Evolutionary conservation across 371 early-diverging fungal species (phyloP), one percentile per base, ranked within the genome.

Genomic region (Syncephalastrum racemosum): DNA sequence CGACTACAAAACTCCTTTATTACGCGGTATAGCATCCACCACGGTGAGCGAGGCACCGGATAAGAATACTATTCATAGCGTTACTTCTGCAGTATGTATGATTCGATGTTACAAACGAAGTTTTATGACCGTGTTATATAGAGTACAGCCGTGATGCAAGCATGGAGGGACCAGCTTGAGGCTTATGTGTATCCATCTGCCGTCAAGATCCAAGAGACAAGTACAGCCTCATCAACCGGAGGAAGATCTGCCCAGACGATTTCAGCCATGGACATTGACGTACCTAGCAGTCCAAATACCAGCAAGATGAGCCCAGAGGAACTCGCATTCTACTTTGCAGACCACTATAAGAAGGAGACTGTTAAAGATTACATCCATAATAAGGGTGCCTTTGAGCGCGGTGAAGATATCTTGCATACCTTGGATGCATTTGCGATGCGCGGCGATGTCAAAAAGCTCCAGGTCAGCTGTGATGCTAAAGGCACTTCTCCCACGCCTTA

Each of bases 401-500:
- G 64, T 39, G 44, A 56, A 56, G 46, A 15, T 4, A 54, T 64
- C 12, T 31, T 64, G 18, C 19, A 59, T 48, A 46, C 50, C 23
- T 4, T 64, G 12, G 25, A 39, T 45, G 24, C 54, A n/a, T 41
- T 56, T 6, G 13, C 31, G 12, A 23, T 56, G 5, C 16, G 16
- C 25, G 60, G 60, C n/a, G 50, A 56, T 20, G 47, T 14, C 4
- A 25, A 48, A n/a, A 49, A 22, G 12, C 31, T 64, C 23, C 40
- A 16, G 6, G 53, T 64, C 40, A 31, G 31, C 13, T 52, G 46
- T 5, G 47, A 53, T 22, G 56, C 56, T 1, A 45, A 53, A 6
- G 64, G 64, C 7, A 59, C 64, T 18, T 49, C 54, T 4, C 4
- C 14, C 6, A 50, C 46, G 4, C 58, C 64, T 2, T 64, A 64